These are phyloP conservation scores for Rhododendron mucronatum DNA, from an alignment of 148 eudicot species.

Conservation along the genomic window DNA sequence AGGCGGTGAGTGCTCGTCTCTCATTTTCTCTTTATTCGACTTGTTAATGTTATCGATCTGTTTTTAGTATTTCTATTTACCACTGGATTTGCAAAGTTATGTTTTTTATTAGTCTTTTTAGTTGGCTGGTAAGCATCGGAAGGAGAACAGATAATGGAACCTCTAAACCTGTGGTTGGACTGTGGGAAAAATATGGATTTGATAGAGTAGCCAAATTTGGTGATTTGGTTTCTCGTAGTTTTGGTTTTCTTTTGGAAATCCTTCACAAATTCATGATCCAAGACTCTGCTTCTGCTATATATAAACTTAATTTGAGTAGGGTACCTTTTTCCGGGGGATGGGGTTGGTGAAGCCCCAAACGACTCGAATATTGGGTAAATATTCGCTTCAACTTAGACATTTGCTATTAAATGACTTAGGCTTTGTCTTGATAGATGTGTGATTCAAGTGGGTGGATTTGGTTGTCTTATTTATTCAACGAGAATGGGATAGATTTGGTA, in stretches of 20 bases:
- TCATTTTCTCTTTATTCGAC: not conserved
- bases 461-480: not conserved
- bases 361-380: not conserved
- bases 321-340: not conserved
- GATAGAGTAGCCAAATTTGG: not conserved
- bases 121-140: not conserved
- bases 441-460: not conserved
- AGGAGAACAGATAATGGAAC: not conserved
- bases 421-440: not conserved
- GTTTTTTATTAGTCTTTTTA: not conserved
- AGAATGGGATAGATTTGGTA: not conserved
- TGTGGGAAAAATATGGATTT: not conserved
- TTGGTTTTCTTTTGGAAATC: not conserved
- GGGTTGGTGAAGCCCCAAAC: not conserved
- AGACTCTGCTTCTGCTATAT: not conserved
- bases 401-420: not conserved
- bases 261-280: not conserved
- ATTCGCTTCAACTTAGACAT: not conserved
- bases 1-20: constrained; percentile 27
- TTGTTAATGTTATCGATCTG: not conserved
- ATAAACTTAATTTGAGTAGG: not conserved
- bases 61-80: not conserved
- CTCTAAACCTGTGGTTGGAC: not conserved
- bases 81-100: not conserved
- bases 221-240: not conserved